Base-by-base conservation (phyloP, 352 stramenopile genomes). In the Pythium rhizo-oryzae region DNA sequence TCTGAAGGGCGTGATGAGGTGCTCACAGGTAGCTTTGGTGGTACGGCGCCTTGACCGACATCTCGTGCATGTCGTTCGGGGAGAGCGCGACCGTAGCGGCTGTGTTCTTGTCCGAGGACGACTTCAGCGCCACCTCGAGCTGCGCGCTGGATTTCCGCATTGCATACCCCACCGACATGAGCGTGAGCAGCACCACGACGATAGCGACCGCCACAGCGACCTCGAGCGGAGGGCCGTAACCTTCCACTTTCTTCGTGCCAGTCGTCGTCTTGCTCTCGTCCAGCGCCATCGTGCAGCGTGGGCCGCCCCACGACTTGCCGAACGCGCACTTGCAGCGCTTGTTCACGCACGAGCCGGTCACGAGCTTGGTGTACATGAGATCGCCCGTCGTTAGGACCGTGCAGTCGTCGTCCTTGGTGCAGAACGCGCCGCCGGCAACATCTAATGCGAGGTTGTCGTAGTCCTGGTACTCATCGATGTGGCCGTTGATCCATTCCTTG, bases 301-400 rank as follows among this genome's bases (percentile, higher is more conserved):
- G 72, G 4, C 72, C 72, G 37, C 69, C 72, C 72, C 72, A 79
- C 23, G 69, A 74, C 24, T 64, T 46, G 15, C 51, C 51, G 47
- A 67, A 54, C 21, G 61, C 74, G 54, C 85, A 92, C 15, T 73
- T 57, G 58, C 85, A 93, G 6, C 82, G 79, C 13, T 70, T 72
- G 16, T 88, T 85, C n/a, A 58, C 49, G 54, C 67, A 71, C 57
- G 56, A 49, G 55, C 70, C 69, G 37, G 55, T 71, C 5, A 63
- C 58, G 53, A 60, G 55, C 67, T 56, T 76, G 18, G 59, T 70
- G 50, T 41, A 66, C 39, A 43, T 28, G 30, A 67, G 59, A 30
- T 65, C 56, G 18, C 75, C 81, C 0, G 51, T 66, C 13, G 43
- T 43, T 8, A 59, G 2, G 12, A 82, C 49, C 16, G 69, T 76